Evolutionary conservation across 2,329 filamentous ascomycete species (phyloP).

Genomic region (Epichloe gansuensis): DNA sequence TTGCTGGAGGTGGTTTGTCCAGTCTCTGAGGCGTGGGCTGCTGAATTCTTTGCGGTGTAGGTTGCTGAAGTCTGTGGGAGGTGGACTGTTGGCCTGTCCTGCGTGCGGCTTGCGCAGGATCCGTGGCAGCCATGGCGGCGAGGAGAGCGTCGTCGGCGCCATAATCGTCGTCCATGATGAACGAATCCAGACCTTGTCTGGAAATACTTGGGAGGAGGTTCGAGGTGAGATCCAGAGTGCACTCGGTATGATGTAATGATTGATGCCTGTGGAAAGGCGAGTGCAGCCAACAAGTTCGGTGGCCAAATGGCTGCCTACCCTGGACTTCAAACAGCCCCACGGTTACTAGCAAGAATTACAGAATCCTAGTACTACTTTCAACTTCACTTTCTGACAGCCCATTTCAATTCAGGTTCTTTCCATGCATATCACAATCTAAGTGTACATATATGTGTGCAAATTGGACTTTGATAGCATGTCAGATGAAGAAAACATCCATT

Average conservation of each 20-base stretch:
- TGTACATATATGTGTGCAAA: too few relatives aligned
- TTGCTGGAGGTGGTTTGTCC: constrained; percentile 35
- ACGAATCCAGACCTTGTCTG: too few relatives aligned
- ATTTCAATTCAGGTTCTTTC: too few relatives aligned
- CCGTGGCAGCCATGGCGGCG: constrained; percentile 41
- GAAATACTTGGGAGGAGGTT: neutral
- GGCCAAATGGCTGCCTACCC: neutral
- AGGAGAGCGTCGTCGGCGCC: constrained; percentile 45
- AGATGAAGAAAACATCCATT: too few relatives aligned
- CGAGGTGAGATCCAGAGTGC: neutral
- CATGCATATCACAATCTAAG: too few relatives aligned
- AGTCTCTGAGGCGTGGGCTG: constrained; percentile 44
- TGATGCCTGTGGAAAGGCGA: neutral
- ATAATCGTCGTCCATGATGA: constrained; percentile 40
- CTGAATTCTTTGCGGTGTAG: constrained; percentile 29
- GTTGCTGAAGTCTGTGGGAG: constrained; percentile 29
- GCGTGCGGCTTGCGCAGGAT: constrained; percentile 18
- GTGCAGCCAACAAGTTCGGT: neutral
- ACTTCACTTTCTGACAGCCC: too few relatives aligned
- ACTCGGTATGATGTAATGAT: neutral
- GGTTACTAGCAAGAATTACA: neutral
- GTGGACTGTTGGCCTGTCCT: constrained; percentile 24
- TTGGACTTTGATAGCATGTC: too few relatives aligned
- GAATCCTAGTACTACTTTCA: neutral
- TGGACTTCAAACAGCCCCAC: neutral